These are phyloP conservation scores for Penicillium thymicola DNA, from an alignment of 2,329 filamentous ascomycete genomes.

Conservation along the genomic window DNA sequence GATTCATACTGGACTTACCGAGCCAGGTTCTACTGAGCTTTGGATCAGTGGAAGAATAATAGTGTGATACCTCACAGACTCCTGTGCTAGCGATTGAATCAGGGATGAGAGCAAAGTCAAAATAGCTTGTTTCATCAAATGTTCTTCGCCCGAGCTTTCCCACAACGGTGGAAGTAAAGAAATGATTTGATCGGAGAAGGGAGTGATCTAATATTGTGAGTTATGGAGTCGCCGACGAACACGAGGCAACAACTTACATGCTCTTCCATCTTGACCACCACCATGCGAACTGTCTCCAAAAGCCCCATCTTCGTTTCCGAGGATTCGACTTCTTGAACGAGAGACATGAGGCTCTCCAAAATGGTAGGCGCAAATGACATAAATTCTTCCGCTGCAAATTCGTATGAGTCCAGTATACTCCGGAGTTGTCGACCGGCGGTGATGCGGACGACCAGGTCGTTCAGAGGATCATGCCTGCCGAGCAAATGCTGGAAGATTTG, in stretches of 20 bases:
- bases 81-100: constrained; percentile 77
- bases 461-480: constrained; percentile 69
- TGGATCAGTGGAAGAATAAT: constrained; percentile 79
- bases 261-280: constrained; percentile 78
- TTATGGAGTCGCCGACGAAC: neutral
- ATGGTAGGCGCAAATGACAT: constrained; percentile 72
- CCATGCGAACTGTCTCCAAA: constrained; percentile 76
- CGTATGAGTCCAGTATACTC: constrained; percentile 77
- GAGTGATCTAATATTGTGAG: constrained; percentile 49
- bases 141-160: constrained; percentile 80
- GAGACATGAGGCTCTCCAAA: constrained; percentile 67
- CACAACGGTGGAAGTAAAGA: constrained; percentile 75
- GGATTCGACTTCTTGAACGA: constrained; percentile 76
- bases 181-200: constrained; percentile 76
- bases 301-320: constrained; percentile 89
- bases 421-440: constrained; percentile 85
- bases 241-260: constrained; percentile 46
- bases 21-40: constrained; percentile 72
- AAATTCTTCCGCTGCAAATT: constrained; percentile 72
- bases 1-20: constrained; percentile 46
- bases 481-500: constrained; percentile 86
- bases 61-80: constrained; percentile 73
- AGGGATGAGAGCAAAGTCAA: constrained; percentile 80
- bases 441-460: constrained; percentile 88
- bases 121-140: constrained; percentile 91